Percentiles rank a stretch among this genome's conserved stretches.
These are phyloP conservation scores for Pueraria montana DNA, from an alignment of 306 rosid species.

Conservation along the genomic window DNA sequence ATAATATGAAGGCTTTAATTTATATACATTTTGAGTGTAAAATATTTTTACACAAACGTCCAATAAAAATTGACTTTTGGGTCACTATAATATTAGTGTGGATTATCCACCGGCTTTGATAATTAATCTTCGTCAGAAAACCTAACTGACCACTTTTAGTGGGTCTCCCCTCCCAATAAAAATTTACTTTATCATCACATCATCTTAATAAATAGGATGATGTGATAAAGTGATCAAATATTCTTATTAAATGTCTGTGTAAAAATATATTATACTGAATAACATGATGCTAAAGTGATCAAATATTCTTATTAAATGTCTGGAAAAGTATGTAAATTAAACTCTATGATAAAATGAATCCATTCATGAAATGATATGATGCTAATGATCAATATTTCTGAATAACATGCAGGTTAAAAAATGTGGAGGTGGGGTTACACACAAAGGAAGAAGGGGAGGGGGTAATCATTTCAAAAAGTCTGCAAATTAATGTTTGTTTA, in stretches of 20 bases:
- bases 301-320: too few relatives aligned
- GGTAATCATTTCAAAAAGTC: slow-evolving; percentile 42
- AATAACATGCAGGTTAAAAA: slow-evolving; percentile 53
- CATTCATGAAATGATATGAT: neutral
- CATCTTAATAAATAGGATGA: too few relatives aligned
- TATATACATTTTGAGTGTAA: neutral
- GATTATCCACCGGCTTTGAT: too few relatives aligned
- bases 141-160: too few relatives aligned
- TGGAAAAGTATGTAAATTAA: neutral
- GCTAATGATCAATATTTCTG: neutral
- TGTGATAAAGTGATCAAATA: neutral
- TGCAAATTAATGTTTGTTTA: slow-evolving; percentile 37
- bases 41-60: neutral
- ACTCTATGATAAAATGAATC: neutral
- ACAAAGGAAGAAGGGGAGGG: neutral
- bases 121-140: too few relatives aligned
- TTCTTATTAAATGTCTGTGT: too few relatives aligned
- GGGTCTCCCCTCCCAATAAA: too few relatives aligned
- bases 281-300: too few relatives aligned
- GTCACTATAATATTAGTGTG: too few relatives aligned
- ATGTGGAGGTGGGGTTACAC: slow-evolving; percentile 16
- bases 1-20: neutral
- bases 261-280: too few relatives aligned
- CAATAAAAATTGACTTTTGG: too few relatives aligned
- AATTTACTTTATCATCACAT: too few relatives aligned